Evolutionary conservation across 2,329 filamentous ascomycete species (phyloP).

Genomic region (Grosmannia clavigera): DNA sequence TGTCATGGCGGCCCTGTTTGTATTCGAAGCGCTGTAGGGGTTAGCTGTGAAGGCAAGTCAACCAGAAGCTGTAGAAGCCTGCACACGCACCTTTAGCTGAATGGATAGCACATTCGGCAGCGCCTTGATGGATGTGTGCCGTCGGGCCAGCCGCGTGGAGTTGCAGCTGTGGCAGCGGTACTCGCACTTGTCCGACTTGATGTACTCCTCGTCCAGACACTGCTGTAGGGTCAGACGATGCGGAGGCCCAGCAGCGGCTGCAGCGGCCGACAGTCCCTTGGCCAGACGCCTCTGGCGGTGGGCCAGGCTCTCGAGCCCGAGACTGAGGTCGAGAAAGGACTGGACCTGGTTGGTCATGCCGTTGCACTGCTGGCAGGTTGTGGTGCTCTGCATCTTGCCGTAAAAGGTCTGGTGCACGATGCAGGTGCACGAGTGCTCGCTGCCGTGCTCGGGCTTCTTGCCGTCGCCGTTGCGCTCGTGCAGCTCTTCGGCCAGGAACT

Average conservation of each 20-base stretch:
- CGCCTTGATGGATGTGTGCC: conserved; percentile 73
- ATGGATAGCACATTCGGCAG: conserved; percentile 83
- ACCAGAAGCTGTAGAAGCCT: neutral
- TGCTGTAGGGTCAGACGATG: conserved; percentile 47
- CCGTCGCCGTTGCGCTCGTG: conserved; percentile 69
- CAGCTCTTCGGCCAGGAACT: conserved; percentile 84
- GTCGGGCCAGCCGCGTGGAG: conserved; percentile 64
- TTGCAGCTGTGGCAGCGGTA: conserved; percentile 79
- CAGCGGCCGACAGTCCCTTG: neutral
- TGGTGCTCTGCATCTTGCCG: conserved; percentile 79
- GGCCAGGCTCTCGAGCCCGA: conserved; percentile 62
- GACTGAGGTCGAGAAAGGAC: conserved; percentile 79
- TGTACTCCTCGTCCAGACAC: conserved; percentile 78
- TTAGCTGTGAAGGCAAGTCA: neutral
- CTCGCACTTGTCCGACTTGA: conserved; percentile 74
- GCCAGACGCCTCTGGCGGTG: neutral
- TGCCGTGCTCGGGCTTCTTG: conserved; percentile 46
- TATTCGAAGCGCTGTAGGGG: conserved; percentile 55
- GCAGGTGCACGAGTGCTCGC: conserved; percentile 63
- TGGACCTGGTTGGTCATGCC: conserved; percentile 75
- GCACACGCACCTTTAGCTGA: conserved; percentile 66
- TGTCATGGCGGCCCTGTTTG: conserved; percentile 52
- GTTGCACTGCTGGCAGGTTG: conserved; percentile 79
- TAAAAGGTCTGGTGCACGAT: conserved; percentile 93
- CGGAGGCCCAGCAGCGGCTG: conserved; percentile 3